Base-by-base conservation (phyloP, 2,329 filamentous ascomycete genomes). In the Exophiala lecanii-corni region DNA sequence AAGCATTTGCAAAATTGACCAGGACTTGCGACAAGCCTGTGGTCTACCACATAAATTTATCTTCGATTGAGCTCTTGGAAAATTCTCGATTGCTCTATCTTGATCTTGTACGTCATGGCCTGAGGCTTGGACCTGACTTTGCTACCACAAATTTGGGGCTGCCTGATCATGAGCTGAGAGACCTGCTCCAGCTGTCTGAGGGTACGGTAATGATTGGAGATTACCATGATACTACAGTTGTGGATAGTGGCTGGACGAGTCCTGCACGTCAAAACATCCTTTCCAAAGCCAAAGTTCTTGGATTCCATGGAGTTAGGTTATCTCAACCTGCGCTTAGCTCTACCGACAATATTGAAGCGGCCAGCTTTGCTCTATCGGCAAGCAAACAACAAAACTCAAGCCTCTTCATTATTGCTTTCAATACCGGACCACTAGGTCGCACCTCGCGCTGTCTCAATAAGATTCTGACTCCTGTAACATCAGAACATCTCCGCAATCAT, bases 401-500 rank as follows among this genome's bases (percentile, higher is more conserved):
- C 9, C 12, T 15, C 12, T 17, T 34, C 16, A 7, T 54, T 1
- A 51, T 67, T 26, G 65, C 64, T 13, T 67, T 64, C 47, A 67
- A 67, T 28, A 51, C 63, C 7, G 62, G 64, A 10, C 53, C 54
- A 9, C 53, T 67, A 10, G 65, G 65, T 31, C 61, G 64, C 9
- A 67, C 63, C 12, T 67, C 65, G 9, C 63, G 66, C 41, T 59
- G 66, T 1, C 66, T 67, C 46, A 68, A 67, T 42, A 57, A 57
- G 3, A 63, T 59, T 15, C 49, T 68, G 36, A 67, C 63, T 7
- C 57, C 58, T 2, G 64, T 68, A 12, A 64, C 59, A 2, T 9
- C 31, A 9, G n/a, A n/a, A n/a, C n/a, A n/a, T n/a, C n/a, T n/a
- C n/a, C 20, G 10, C 4, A 15, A 13, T 13, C 30, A 13, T 5